Conservation (phyloP, 495 filamentous ascomycete genomes). For the Aspergillus nanangensis region DNA sequence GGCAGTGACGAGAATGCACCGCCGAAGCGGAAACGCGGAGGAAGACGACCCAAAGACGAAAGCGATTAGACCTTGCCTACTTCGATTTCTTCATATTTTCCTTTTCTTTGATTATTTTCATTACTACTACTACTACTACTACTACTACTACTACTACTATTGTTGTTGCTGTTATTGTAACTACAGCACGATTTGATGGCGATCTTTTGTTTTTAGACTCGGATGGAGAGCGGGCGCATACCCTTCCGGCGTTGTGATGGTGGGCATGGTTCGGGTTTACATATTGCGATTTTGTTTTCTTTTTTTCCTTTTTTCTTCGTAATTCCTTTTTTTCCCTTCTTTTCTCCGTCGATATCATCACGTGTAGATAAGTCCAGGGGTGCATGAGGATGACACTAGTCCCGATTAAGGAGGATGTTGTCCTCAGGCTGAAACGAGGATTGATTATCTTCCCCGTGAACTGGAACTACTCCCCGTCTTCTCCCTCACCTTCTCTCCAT, state of each 20-base stretch:
- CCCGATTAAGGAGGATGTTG: not conserved
- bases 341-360: not conserved
- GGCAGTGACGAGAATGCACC: conserved; percentile 48
- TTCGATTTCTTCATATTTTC: not conserved
- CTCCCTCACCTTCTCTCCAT: conserved; percentile 29
- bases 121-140: no score
- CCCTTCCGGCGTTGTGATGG: conserved; percentile 23
- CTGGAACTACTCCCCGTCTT: conserved; percentile 5
- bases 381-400: conserved; percentile 24
- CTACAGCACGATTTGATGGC: no score
- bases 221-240: conserved; percentile 30
- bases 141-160: no score
- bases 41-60: conserved; percentile 45
- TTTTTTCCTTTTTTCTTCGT: conserved; percentile 12
- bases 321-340: conserved; percentile 3
- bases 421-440: no score
- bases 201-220: conserved; percentile 27
- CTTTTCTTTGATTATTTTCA: conserved; percentile 2
- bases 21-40: conserved; percentile 43
- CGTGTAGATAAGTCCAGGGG: conserved; percentile 39
- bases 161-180: no score
- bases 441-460: conserved; percentile 10
- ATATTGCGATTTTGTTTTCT: conserved; percentile 23
- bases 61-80: conserved; percentile 24
- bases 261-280: conserved; percentile 16